Evolutionary conservation across 768 basidiomycete genomes (phyloP), one percentile per base, ranked within the genome.

Genomic region (Pulveroboletus frians): DNA sequence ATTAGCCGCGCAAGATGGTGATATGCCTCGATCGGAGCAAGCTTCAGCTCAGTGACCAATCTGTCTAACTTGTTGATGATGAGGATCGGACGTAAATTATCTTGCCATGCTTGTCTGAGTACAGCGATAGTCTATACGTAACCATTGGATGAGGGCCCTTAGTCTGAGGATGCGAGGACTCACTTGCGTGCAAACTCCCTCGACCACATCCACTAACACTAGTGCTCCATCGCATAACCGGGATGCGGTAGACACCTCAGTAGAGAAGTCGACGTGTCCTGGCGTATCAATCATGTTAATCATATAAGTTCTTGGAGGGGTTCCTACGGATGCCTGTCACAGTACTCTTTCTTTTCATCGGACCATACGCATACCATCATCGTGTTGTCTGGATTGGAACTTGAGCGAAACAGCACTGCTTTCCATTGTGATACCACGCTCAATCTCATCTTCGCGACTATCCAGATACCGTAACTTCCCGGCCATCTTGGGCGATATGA

Each of bases 371-470:
- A 53, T 65, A 88, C 90, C 83, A 69, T 77, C 83, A 32, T 76
- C 67, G 44, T 72, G 73, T 32, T 83, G 83, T 70, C 82, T 76
- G 48, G 91, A 88, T 54, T 88, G 85, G 61, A 96, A 99, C 53
- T 82, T 79, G 46, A 97, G 72, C 4, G 89, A 92, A 6, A 98
- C 87, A 0, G 96, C 94, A 65, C 90, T 93, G 55, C 90, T 92
- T 69, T 99, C 94, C 96, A 99, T 98, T 0, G 96, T 98, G 52
- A 99, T 99, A 3, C 96, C 96, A 43, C 96, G 75, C 69, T 98
- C 86, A 60, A 97, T 94, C 62, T 99, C 96, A 60, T 98, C 96
- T 64, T 97, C 93, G 56, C 96, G 77, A 50, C 87, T 91, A 64
- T 99, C 96, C 46, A 98, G 74, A 66, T 95, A 99, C 46, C 96